Base-by-base conservation (phyloP, 345 rosid genomes). In the Pelargonium nanum region DNA sequence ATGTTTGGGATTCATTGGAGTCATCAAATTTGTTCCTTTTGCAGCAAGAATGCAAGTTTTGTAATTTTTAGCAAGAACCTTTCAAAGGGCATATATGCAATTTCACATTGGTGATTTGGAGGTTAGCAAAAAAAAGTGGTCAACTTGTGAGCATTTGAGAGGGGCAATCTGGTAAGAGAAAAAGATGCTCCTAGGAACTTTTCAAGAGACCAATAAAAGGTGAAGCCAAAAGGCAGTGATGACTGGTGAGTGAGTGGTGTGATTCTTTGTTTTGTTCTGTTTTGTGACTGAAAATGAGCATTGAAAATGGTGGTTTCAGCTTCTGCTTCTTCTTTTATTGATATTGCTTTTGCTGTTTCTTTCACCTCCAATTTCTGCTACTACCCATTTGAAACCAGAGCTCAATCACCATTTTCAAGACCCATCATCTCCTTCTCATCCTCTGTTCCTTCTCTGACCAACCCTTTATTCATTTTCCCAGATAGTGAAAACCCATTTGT, bases 311-410 rank as follows among this genome's bases (percentile, higher is more conserved):
- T 55, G 50, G 62, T 63, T 56, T 65, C 64, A 64, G 45, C 58
- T 55, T 59, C 19, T 45, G 15, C 23, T 54, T 63, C 44, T 9
- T 5, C 44, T n/a, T n/a, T n/a, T n/a, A n/a, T n/a, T n/a, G n/a
- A n/a, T n/a, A n/a, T n/a, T n/a, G n/a, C n/a, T 32, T 59, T 68
- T 60, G 52, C 24, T 55, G 26, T 58, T 69, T 45, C 66, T n/a
- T n/a, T n/a, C n/a, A n/a, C n/a, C n/a, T 65, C 8, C 22, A 64
- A 59, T 48, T 22, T 57, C 25, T 30, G 40, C 40, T 5, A 30
- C 40, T 30, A 5, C 30, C 17, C 22, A 9, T 23, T 40, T 28
- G 9, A 12, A 30, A 30, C 4, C 40, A 30, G 40, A 6, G 55
- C 26, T 8, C 62, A 51, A 19, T 53, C 59, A 6, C 17, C 32